Conservation (phyloP, 495 filamentous ascomycete species). For the Halenospora varia region DNA sequence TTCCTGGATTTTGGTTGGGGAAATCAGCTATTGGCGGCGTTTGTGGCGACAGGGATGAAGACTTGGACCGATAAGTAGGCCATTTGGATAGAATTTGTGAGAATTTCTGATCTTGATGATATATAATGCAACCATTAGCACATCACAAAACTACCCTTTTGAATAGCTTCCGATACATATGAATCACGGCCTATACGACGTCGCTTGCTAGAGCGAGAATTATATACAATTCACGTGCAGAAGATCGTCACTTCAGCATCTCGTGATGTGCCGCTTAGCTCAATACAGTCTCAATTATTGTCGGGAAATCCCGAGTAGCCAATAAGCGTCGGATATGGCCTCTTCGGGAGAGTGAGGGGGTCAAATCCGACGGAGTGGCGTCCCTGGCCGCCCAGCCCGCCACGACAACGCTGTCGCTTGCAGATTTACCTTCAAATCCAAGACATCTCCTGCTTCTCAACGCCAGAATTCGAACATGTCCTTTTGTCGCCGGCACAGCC, state of each 20-base stretch:
- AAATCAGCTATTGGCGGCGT: neutral
- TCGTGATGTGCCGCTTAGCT: neutral
- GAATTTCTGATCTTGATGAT: neutral
- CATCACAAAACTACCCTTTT: neutral
- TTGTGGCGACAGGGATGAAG: slow-evolving; percentile 19
- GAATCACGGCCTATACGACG: neutral
- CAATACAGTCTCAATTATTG: neutral
- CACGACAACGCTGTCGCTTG: neutral
- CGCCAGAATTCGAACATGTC: neutral
- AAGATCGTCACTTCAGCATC: neutral
- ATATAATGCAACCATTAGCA: neutral
- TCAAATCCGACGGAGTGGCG: neutral
- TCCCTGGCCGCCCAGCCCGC: neutral
- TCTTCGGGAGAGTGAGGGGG: neutral
- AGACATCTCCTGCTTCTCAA: neutral
- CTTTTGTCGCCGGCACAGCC: neutral
- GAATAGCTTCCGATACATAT: neutral
- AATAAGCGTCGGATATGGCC: neutral
- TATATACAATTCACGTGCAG: neutral
- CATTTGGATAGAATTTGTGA: neutral
- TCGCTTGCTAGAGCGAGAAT: neutral
- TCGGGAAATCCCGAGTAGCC: neutral
- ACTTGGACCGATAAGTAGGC: neutral
- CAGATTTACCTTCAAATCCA: neutral
- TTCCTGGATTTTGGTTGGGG: slow-evolving; percentile 3